Evolutionary conservation across 768 basidiomycete genomes (phyloP).

Genomic region (Postia placenta): DNA sequence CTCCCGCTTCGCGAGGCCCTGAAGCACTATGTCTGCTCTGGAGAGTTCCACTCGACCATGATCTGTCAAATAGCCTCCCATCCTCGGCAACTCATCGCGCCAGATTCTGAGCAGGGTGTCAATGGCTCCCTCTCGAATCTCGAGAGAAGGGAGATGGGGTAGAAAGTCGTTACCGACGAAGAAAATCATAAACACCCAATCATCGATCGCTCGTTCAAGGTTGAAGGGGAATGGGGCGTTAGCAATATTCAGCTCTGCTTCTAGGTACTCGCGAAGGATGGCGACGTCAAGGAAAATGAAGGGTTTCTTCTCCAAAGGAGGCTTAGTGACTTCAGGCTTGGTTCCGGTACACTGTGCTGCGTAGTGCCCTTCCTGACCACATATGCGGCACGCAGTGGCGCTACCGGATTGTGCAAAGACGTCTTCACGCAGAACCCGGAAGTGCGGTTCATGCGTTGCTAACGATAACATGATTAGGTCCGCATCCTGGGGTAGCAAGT

Average conservation of each 20-base stretch:
- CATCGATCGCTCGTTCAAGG: constrained; percentile 96
- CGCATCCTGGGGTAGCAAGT: constrained; percentile 65
- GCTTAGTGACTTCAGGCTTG: constrained; percentile 63
- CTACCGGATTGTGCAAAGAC: constrained; percentile 86
- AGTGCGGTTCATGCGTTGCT: constrained; percentile 98
- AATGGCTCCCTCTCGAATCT: constrained; percentile 99
- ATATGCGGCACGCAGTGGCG: constrained; percentile 77
- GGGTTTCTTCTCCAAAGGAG: constrained; percentile 77
- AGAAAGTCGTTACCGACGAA: constrained; percentile 99
- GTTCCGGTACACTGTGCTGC: constrained; percentile 90
- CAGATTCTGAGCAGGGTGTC: constrained; percentile 95
- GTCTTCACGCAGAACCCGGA: constrained; percentile 95
- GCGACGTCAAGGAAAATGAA: constrained; percentile 99
- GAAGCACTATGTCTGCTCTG: constrained; percentile 90
- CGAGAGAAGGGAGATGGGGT: constrained; percentile 95
- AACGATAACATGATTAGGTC: constrained; percentile 98
- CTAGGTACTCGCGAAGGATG: constrained; percentile 94
- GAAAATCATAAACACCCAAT: constrained; percentile 99
- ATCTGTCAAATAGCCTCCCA: constrained; percentile 97
- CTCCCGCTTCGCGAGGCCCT: constrained; percentile 89
- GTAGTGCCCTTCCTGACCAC: constrained; percentile 93
- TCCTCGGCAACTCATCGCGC: constrained; percentile 86
- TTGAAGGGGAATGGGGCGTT: constrained; percentile 78
- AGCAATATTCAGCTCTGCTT: constrained; percentile 88
- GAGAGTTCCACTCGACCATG: constrained; percentile 83